Evolutionary conservation across 306 rosid genomes (phyloP), one percentile per base, ranked within the genome.

Genomic region (Vigna angularis): DNA sequence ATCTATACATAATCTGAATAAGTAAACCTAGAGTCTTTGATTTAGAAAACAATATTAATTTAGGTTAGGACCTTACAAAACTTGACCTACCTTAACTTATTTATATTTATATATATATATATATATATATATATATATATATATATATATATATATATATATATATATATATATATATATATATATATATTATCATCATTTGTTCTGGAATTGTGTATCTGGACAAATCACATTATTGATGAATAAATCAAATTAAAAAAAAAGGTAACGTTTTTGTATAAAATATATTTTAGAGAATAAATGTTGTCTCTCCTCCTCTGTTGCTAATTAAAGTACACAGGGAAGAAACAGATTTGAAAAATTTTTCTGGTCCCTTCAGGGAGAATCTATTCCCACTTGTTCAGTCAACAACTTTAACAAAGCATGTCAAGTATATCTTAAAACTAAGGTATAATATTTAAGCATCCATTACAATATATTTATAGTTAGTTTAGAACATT

Each of bases 321-420:
- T 36, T 10, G 28, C 10, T 53, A 10, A 22, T 57, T 57, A 52
- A 47, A 24, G 9, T 22, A 16, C 76, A 8, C 30, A 48, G 77
- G 18, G 34, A 38, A 38, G 17, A 26, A 44, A 49, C 66, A 11
- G 17, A 50, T 38, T 78, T 22, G 72, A 26, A 77, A 36, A 52
- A 66, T 70, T 36, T 42, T 20, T 36, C 49, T 38, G 20, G n/a
- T 78, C 63, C 22, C 59, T 70, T 69, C 47, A 3, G 11, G 63
- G 73, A 34, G 76, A 70, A 78, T 78, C 38, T 68, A 45, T 57
- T 56, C 66, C 15, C 52, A 30, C 53, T 13, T 68, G 49, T 36
- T 26, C 14, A 53, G 57, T 44, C 70, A 55, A 52, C 66, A 77
- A 42, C 58, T 28, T 77, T 48, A 59, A 20, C 56, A 30, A 36